A percentile compares a stretch with the other conserved stretches of the same genome.
Conservation (phyloP, 139 green algal species). For the Auxenochlorella protothecoides region DNA sequence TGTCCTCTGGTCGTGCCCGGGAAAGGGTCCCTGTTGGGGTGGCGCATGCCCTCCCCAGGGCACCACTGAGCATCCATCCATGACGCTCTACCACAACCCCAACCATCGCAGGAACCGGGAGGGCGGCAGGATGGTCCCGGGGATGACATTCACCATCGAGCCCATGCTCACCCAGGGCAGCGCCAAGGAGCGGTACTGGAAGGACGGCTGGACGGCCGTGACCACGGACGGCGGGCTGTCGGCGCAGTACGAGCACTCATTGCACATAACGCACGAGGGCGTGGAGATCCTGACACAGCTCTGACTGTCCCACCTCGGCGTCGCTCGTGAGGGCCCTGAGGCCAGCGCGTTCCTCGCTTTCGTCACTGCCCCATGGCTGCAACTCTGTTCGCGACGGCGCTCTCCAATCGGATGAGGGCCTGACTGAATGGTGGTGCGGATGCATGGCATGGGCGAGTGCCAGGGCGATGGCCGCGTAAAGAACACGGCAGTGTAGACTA, state of each 20-base stretch:
- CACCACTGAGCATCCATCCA: neutral
- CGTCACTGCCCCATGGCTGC: neutral
- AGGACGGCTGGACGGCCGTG: conserved; percentile 90
- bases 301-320: too few relatives aligned
- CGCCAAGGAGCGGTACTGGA: conserved; percentile 52
- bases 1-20: too few relatives aligned
- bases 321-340: too few relatives aligned
- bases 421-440: too few relatives aligned
- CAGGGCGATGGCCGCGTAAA: too few relatives aligned
- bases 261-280: conserved; percentile 82
- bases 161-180: conserved; percentile 77
- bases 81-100: neutral
- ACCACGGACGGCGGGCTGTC: conserved; percentile 76
- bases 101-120: conserved; percentile 46
- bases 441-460: too few relatives aligned
- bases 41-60: neutral
- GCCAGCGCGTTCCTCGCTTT: neutral
- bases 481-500: too few relatives aligned
- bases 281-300: conserved; percentile 75
- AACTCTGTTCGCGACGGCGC: too few relatives aligned
- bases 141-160: conserved; percentile 98
- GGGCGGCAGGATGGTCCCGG: conserved; percentile 49
- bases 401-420: too few relatives aligned
- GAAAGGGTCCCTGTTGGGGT: too few relatives aligned
- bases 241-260: conserved; percentile 93